Conservation (phyloP, 2,329 filamentous ascomycete genomes). For the Nigrospora sphaerica region DNA sequence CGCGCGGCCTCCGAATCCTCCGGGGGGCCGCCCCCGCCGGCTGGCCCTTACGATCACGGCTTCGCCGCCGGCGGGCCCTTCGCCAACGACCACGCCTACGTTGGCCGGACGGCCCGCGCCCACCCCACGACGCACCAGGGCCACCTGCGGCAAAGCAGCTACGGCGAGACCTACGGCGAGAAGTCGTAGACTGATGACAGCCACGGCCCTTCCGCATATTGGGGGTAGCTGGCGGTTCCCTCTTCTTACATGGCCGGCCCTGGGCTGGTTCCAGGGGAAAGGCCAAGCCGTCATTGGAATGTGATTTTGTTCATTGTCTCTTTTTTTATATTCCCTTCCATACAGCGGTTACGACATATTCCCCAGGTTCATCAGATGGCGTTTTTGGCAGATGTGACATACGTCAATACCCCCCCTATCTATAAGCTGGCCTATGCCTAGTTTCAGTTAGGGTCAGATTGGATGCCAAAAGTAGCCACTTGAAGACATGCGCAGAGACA, state of each 20-base stretch:
- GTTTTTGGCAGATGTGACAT: too few relatives aligned
- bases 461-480: too few relatives aligned
- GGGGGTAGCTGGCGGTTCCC: not conserved
- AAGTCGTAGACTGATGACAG: conserved; percentile 8
- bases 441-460: too few relatives aligned
- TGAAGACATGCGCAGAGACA: too few relatives aligned
- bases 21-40: conserved; percentile 2
- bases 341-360: not conserved
- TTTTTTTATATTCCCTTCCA: not conserved
- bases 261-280: not conserved
- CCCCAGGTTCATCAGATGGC: not conserved
- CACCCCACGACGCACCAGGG: conserved; percentile 10
- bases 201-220: not conserved
- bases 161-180: conserved; percentile 8
- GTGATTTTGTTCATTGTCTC: not conserved
- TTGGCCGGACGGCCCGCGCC: conserved; percentile 6
- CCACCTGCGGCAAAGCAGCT: conserved; percentile 12
- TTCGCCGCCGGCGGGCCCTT: not conserved
- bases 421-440: too few relatives aligned
- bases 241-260: not conserved
- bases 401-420: too few relatives aligned
- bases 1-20: conserved; percentile 8
- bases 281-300: not conserved
- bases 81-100: conserved; percentile 5
- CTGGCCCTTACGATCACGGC: not conserved